Evolutionary conservation across 805 yeast species (phyloP), one percentile per base, ranked within the genome.

Genomic region (Candida coleopterorum): DNA sequence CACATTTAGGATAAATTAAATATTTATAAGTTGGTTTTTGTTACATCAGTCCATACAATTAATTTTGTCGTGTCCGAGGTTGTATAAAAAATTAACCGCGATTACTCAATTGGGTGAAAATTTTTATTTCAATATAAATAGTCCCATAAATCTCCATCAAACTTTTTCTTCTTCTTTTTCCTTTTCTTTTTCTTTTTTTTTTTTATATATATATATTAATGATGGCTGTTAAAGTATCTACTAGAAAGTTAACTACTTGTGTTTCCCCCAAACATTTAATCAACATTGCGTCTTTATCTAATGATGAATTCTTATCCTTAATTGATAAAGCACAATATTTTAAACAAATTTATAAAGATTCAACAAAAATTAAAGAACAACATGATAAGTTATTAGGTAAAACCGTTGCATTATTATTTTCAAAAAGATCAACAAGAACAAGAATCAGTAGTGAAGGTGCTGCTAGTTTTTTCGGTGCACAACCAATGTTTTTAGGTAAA

Each of bases 381-480:
- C 70, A 68, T 38, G 68, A 61, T 32, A 77, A 86, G 37, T 64
- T 93, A 34, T 61, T 76, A 26, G 97, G 97, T 2, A 85, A 81
- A 58, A 75, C 90, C 2, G 79, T 86, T 18, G 87, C 97, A 0
- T 61, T 93, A 52, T 58, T 93, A 30, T 93, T 93, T 61, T 75
- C 87, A 39, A 93, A 93, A 58, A 79, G 98, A 60, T 86, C 96
- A 6, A 93, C 98, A 17, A 76, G 98, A 62, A 93, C 98, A 17
- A 79, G 98, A 61, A 77, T 93, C 25, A 87, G 96, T 17, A 73
- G 89, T 9, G 98, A 93, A 58, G 97, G 95, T 34, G 98, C 98
- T 11, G 85, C 89, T 9, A 74, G 85, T 2, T 88, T 83, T 56
- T 84, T 90, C 47, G 97, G 97, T 14, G 97, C 89, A 6, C 93